Conservation (phyloP, 2,329 filamentous ascomycete genomes). For the Botryosphaeria dothidea region DNA sequence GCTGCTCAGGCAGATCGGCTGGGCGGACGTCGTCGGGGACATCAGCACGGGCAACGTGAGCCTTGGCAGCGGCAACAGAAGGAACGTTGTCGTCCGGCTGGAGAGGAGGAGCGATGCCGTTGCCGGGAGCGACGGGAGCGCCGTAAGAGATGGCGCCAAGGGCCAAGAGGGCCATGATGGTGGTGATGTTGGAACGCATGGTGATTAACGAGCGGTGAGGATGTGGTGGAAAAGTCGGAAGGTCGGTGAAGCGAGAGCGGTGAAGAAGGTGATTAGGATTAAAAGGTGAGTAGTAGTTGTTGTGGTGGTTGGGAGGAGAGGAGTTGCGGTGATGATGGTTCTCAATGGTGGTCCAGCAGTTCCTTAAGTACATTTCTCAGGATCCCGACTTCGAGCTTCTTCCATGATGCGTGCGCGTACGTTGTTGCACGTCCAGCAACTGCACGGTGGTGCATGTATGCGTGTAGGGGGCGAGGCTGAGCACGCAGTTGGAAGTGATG, state of each 20-base stretch:
- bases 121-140: constrained; percentile 2
- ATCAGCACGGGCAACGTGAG: not conserved
- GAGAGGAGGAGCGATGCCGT: not conserved
- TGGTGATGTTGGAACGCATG: constrained; percentile 16
- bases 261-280: not conserved
- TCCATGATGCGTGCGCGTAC: not conserved
- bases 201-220: not conserved
- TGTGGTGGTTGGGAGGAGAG: not conserved
- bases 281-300: not conserved
- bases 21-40: not conserved
- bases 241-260: not conserved
- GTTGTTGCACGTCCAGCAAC: not conserved
- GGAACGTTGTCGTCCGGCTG: not conserved
- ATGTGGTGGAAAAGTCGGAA: not conserved
- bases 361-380: not conserved
- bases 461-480: not conserved
- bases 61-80: not conserved
- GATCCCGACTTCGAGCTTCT: not conserved
- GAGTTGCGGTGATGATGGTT: not conserved
- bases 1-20: not conserved
- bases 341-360: not conserved
- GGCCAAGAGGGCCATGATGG: constrained; percentile 19
- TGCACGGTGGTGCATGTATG: not conserved
- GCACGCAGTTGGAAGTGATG: constrained; percentile 14
- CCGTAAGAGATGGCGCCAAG: constrained; percentile 15